These are phyloP conservation scores for Ophiocytium majus DNA, from an alignment of 352 stramenopile genomes.

Conservation along the genomic window DNA sequence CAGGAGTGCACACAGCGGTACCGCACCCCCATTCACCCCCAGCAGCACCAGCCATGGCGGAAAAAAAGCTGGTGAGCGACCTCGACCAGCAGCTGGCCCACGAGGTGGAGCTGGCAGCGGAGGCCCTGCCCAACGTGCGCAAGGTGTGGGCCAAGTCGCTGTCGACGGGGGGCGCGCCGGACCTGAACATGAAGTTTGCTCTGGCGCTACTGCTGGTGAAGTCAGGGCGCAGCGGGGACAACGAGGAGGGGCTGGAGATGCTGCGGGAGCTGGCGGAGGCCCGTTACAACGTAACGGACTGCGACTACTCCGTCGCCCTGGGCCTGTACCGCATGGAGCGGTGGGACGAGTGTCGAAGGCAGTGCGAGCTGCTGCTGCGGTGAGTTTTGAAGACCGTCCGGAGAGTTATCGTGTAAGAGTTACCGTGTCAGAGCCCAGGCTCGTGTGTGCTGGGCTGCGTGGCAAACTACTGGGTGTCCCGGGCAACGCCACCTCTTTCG, in stretches of 20 bases:
- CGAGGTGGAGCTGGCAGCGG: not conserved
- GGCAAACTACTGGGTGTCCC: too few relatives aligned
- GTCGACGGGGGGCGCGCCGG: not conserved
- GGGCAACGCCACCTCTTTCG: too few relatives aligned
- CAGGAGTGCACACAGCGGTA: too few relatives aligned
- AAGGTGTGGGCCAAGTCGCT: not conserved
- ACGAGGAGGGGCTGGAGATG: conserved; percentile 14
- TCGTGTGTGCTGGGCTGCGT: too few relatives aligned
- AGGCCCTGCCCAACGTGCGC: conserved; percentile 7
- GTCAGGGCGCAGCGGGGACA: not conserved
- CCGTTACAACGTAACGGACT: not conserved
- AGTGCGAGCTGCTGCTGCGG: conserved; percentile 8
- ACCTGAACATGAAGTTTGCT: not conserved
- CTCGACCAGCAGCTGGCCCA: not conserved
- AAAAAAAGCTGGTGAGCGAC: not conserved
- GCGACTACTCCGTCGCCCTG: not conserved
- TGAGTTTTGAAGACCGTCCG: too few relatives aligned
- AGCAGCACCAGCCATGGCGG: not conserved
- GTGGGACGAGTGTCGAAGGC: not conserved
- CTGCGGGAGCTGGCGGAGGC: not conserved
- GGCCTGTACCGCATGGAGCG: not conserved
- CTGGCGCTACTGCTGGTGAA: not conserved
- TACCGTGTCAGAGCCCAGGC: too few relatives aligned
- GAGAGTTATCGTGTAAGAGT: too few relatives aligned
- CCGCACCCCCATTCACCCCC: too few relatives aligned